Evolutionary conservation across 352 stramenopile genomes (phyloP).

Genomic region (Phytophthora europaea): DNA sequence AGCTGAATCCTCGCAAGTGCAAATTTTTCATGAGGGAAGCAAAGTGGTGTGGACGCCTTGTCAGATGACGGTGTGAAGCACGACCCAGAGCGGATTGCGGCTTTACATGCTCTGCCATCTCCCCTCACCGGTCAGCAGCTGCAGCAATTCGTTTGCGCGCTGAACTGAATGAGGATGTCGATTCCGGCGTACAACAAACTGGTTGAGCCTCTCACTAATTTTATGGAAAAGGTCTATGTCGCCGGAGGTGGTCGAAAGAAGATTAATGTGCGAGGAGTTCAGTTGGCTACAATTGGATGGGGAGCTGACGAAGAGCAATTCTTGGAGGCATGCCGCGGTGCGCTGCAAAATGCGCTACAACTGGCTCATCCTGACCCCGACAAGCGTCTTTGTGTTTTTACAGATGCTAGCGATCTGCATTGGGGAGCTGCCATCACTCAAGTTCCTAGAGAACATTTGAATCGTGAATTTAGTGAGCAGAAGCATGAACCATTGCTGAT

Average conservation of each 20-base stretch:
- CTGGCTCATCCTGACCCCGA: constrained; percentile 13
- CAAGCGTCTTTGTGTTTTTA: constrained; percentile 10
- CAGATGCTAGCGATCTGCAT: constrained; percentile 17
- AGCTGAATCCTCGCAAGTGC: constrained; percentile 22
- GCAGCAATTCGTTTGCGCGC: constrained; percentile 30
- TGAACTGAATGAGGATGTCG: constrained; percentile 31
- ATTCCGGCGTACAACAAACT: constrained; percentile 26
- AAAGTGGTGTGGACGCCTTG: constrained; percentile 21
- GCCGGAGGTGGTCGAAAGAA: constrained; percentile 1
- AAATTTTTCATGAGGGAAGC: constrained; percentile 14
- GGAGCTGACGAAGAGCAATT: not conserved
- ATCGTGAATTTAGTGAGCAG: constrained; percentile 8
- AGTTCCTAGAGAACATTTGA: constrained; percentile 7
- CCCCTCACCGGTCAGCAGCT: constrained; percentile 11
- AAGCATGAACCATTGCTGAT: constrained; percentile 10
- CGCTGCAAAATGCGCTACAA: constrained; percentile 5
- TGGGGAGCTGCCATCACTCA: constrained; percentile 23
- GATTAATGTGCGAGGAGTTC: not conserved
- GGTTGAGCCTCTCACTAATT: not conserved
- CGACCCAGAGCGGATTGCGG: constrained; percentile 1
- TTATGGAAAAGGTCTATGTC: constrained; percentile 22
- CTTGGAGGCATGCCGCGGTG: constrained; percentile 1
- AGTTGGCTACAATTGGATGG: constrained; percentile 12
- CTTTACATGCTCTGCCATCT: not conserved
- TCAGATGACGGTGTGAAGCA: constrained; percentile 15